A percentile compares a stretch with the other conserved stretches of the same genome.
Conservation (phyloP, 148 eudicot species). For the Rhododendron ferrugineum region DNA sequence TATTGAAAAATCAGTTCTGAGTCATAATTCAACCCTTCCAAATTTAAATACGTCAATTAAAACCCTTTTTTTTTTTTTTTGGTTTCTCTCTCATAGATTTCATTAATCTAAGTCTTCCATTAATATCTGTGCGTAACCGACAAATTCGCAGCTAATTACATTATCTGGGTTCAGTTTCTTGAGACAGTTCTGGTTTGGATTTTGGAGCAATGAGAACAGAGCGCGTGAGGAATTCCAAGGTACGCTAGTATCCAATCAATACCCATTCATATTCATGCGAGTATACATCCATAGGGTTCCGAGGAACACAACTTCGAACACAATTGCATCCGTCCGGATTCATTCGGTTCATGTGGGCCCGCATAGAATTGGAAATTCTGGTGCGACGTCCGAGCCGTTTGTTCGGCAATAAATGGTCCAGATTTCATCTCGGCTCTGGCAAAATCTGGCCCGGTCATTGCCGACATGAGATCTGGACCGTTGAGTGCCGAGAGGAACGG, state of each 20-base stretch:
- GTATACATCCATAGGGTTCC: background rate
- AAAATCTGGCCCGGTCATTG: no score
- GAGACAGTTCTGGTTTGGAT: background rate
- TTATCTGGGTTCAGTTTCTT: background rate
- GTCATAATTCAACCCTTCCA: background rate
- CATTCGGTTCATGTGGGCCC: no score
- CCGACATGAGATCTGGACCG: no score
- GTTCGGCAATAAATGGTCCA: no score
- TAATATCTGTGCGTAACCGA: slow-evolving; percentile 11
- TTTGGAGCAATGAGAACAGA: slow-evolving; percentile 34
- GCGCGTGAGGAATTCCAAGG: slow-evolving; percentile 24
- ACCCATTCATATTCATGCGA: background rate
- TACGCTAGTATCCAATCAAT: background rate
- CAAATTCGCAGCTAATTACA: background rate
- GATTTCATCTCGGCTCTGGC: no score
- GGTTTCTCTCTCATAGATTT: background rate
- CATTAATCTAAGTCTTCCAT: background rate
- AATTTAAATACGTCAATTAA: background rate
- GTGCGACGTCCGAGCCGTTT: no score
- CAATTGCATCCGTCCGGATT: no score
- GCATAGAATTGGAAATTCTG: no score
- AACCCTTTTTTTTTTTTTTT: background rate
- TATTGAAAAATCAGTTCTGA: background rate
- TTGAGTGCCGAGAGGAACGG: no score
- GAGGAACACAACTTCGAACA: no score